Evolutionary conservation across 2,329 filamentous ascomycete genomes (phyloP), one percentile per base, ranked within the genome.

Genomic region (Aspergillus ibericus): DNA sequence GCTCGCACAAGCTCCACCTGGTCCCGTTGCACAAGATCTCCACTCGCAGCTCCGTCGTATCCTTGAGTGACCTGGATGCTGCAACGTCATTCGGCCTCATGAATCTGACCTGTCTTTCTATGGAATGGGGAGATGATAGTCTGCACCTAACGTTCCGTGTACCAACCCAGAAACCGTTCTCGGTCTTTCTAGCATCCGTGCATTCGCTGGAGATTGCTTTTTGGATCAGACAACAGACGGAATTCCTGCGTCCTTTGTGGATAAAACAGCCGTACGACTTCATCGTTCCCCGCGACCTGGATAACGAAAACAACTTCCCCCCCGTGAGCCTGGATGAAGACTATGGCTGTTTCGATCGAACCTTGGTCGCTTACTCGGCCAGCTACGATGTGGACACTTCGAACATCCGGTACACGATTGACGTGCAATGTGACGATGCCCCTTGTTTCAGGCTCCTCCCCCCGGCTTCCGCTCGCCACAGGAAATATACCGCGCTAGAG

Each of bases 1-100:
- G 88, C 18, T 81, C 88, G 32, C 86, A 90, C 75, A 88, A 88
- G 69, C 76, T 90, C 34, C 88, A 90, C 74, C 67, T 91, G 50
- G 81, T 91, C 47, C 86, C 87, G n/a, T 69, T 88, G 32, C 82
- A 85, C 42, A 88, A 86, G 64, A 76, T 81, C 18, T 78, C 78
- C 32, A 81, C 80, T 64, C 80, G 83, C 62, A 75, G 80, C 25
- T 83, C 84, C 15, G 83, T 80, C 63, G 81, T 82, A 25, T 84
- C 83, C 12, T 69, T 86, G 51, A 76, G 69, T 36, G 78, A 83
- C 48, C 72, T 82, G 64, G 77, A 82, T 38, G 71, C 78, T 60
- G 77, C 82, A 60, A 78, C 77, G 7, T 86, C 85, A 1, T 83
- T 85, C 67, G 88, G 87, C 3, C 82, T 90, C 53, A 81, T 89